Percentiles rank a stretch among this genome's conserved stretches.
Conservation (phyloP, 2,329 filamentous ascomycete genomes). For the Dichotomopilus funicola region DNA sequence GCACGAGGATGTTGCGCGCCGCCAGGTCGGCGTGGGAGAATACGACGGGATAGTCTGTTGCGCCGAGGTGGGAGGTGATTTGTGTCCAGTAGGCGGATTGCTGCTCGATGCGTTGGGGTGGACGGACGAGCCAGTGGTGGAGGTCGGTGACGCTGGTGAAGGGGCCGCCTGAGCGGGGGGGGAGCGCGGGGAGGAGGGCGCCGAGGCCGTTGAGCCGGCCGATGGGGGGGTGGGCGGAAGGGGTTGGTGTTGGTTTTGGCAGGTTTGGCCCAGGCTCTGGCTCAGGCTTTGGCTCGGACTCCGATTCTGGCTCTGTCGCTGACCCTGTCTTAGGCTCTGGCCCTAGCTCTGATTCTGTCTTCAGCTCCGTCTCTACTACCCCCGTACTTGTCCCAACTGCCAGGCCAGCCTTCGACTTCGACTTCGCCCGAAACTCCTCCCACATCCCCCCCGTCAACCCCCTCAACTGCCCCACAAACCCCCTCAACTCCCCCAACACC, state of each 20-base stretch:
- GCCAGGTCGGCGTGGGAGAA: neutral
- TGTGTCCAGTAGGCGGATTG: neutral
- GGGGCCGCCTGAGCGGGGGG: neutral
- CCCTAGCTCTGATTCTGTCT: too few relatives aligned
- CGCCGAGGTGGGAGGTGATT: too few relatives aligned
- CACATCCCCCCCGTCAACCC: neutral
- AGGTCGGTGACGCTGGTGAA: neutral
- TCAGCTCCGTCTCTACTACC: too few relatives aligned
- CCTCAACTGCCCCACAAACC: neutral
- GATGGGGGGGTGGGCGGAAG: neutral
- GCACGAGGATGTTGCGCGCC: neutral
- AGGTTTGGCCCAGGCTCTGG: too few relatives aligned
- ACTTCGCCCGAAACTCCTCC: too few relatives aligned
- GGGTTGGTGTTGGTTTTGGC: too few relatives aligned
- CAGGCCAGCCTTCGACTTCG: too few relatives aligned
- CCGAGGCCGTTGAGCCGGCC: neutral
- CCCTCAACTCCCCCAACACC: neutral
- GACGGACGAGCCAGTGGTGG: conserved; percentile 3
- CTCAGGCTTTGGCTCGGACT: too few relatives aligned
- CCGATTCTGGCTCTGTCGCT: too few relatives aligned
- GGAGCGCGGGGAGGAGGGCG: neutral
- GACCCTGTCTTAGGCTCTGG: too few relatives aligned
- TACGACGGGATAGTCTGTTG: neutral
- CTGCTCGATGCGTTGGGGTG: neutral
- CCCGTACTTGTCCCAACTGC: too few relatives aligned